Base-by-base conservation (phyloP, 345 rosid genomes). In the Gossypium ekmanianum region DNA sequence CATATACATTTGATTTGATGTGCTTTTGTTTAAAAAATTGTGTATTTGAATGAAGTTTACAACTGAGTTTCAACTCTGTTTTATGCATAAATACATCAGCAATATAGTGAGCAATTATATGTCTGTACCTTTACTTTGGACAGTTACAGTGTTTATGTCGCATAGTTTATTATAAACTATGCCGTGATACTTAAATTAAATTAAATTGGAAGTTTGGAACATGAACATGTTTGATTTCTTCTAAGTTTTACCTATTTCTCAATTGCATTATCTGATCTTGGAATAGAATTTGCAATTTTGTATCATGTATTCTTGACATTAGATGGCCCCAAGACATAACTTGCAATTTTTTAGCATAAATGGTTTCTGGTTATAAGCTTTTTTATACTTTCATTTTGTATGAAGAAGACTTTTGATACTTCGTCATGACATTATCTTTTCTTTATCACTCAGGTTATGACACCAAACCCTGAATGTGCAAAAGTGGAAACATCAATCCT, bases 401-500 rank as follows among this genome's bases (percentile, higher is more conserved):
- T 26, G 17, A 12, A 34, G 41, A 34, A 5, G 41, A 61, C 11
- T 18, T 61, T 70, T 47, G 50, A 68, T 20, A 9, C 61, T 51
- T 52, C 9, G n/a, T 50, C 29, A 48, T 43, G 58, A 48, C 13
- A 4, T 52, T 24, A 26, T 13, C 39, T 13, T 48, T 22, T 8
- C 66, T 74, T 59, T 41, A 29, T 74, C 69, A 62, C 70, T 57
- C 66, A 91, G 97, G 97, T 96, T 14, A 96, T 96, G 99, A 93
- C 99, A 0, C 87, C 91, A 3, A 96, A 92, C 71, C 98, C 99
- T 0, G 97, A 96, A 82, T 89, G 91, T 80, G 98, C 84, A 9
- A 84, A 84, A 11, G 10, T 96, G 14, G 99, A 93, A 75, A 89
- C 94, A 13, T 86, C 97, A 18, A 90, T 93, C 74, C 94, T 96